Base-by-base conservation (phyloP, 2,329 filamentous ascomycete species). In the Colletotrichum costaricense region DNA sequence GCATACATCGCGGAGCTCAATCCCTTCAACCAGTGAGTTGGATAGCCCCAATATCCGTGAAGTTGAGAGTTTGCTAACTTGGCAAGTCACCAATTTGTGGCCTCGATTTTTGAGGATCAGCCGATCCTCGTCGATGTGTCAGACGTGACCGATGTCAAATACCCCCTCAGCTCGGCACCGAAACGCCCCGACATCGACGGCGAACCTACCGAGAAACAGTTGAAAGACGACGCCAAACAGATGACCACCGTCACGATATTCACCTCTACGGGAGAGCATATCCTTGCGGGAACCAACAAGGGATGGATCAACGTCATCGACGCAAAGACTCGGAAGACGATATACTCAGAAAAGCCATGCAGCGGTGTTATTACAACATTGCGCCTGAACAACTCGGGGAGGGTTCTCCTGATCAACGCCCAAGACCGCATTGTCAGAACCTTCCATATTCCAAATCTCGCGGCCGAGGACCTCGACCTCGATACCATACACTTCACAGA, bases 301-400 rank as follows among this genome's bases (percentile, higher is more conserved):
- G 97, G 97, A 69, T 97, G 95, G 88, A 88, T 99, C 73, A 99
- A 99, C 83, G 94, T 99, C 74, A 97, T 99, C 79, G 94, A 97
- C 78, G 93, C 93, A 2, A 89, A 90, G 74, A 94, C 94, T 0
- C 92, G 91, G 79, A 91, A 94, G 75, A 94, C 96, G 12, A 94
- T 98, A 77, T 95, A 97, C 85, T 97, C 95, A 16, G 95, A 93
- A 67, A 94, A 97, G 76, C 91, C 98, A 68, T 97, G 95, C 79
- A 92, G 91, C 77, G 95, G 95, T 38, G 93, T 97, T 7, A 93
- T 99, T 28, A 96, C 97, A 7, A 94, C 96, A 28, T 88, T 98
- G 74, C 92, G 96, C 8, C 89, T 98, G 71, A 95, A 95, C 3
- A 88, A 89, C 28, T 97, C 96, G 4, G 97, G 97, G 3, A 90